Conservation (phyloP, 73 alveolate species). For the Paramecium primaurelia region DNA sequence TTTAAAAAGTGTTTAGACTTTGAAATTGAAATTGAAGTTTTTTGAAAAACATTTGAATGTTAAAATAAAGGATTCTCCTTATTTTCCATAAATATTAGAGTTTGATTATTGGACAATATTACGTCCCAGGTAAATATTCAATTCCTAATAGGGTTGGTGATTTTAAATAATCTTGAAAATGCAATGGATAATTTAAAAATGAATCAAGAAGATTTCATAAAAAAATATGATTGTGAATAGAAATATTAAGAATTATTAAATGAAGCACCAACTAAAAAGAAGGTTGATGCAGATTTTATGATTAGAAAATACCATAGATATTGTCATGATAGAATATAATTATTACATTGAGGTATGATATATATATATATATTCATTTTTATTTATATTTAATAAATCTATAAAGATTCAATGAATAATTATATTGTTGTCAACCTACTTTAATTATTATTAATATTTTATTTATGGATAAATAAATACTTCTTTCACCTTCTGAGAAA, state of each 20-base stretch:
- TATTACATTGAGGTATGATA: background rate
- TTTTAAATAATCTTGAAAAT: background rate
- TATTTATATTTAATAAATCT: background rate
- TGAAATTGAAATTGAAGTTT: background rate
- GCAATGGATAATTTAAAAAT: background rate
- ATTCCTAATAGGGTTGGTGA: background rate
- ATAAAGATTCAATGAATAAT: background rate
- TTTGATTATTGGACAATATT: slow-evolving; percentile 23
- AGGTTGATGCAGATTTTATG: background rate
- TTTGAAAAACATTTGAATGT: background rate
- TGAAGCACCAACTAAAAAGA: background rate
- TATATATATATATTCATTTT: background rate
- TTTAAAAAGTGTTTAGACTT: background rate
- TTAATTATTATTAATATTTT: background rate
- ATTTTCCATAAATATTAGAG: background rate
- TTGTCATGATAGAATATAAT: slow-evolving; percentile 12
- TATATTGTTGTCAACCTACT: background rate
- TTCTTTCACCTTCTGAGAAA: background rate
- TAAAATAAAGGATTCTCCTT: background rate
- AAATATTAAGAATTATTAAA: background rate
- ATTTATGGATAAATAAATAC: background rate
- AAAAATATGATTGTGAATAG: background rate
- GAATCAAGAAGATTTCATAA: background rate
- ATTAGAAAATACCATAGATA: background rate
- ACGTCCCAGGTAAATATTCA: background rate